Base-by-base conservation (phyloP, 139 green algal species). In the Edaphochlamys debaryana region DNA sequence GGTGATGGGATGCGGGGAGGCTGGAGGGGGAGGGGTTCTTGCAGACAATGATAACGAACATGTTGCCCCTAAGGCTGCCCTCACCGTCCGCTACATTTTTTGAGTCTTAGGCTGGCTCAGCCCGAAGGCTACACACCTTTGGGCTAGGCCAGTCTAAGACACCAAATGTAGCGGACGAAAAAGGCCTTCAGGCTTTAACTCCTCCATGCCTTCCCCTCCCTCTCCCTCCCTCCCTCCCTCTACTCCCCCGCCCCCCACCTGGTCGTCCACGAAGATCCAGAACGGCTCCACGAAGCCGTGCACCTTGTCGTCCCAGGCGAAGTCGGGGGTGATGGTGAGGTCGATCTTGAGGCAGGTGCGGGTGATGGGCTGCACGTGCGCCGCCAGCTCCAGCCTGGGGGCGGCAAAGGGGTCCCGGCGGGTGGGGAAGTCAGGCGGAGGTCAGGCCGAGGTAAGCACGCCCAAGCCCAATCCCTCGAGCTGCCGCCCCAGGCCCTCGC, bases 321-420 rank as follows among this genome's bases (percentile, higher is more conserved):
- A 99, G 91, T 99, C 97, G 6, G 97, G 95, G 20, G 97, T 98
- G 89, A 99, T 94, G 58, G 93, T 98, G 67, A 99, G 92, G 92
- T 99, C 97, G 4, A 99, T 88, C 80, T 97, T 96, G 75, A 99
- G 87, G 52, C 98, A 77, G 32, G 88, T 91, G 73, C 97, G 96
- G 15, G 97, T 99, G 84, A 99, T 95, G 62, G 97, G 97, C 89
- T 99, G 95, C 84, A 99, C 96, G 62, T 97, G 93, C 27, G 97
- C 97, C 0, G 89, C 85, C 70, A 99, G 93, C 91, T 99, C 95
- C 82, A 99, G 86, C 54, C 93, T 87, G 38, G 1, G 22, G 79
- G 67, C 15, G 52, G 79, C 25, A 25, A 34, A 13, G 52, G 50
- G 19, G 48, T n/a, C 32, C 5, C 52, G 6, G 52, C n/a, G 15